A percentile compares a stretch with the other conserved stretches of the same genome.
Conservation (phyloP, 106 monocot genomes). For the Dendrobium nobile region DNA sequence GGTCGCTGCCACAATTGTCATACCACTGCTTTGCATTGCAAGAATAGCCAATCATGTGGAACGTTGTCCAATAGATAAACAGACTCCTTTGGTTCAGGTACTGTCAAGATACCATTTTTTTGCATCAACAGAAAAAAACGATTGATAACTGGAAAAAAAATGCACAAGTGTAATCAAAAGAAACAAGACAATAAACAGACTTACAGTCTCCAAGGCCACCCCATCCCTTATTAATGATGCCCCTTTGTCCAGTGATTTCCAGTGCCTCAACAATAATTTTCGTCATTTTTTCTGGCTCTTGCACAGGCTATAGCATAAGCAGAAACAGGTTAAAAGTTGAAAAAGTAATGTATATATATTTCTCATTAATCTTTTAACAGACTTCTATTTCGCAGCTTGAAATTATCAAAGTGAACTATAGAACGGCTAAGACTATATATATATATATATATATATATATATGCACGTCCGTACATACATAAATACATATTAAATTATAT, state of each 20-base stretch:
- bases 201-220: conserved; percentile 92
- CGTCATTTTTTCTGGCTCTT: conserved; percentile 59
- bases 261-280: conserved; percentile 56
- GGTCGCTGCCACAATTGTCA: conserved; percentile 2
- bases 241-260: conserved; percentile 57
- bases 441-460: no score
- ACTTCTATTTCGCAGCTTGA: no score
- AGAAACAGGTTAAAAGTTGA: not conserved
- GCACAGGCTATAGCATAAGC: conserved; percentile 40
- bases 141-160: not conserved
- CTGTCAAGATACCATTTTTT: conserved; percentile 32
- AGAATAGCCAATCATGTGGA: conserved; percentile 91
- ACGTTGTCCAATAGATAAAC: conserved; percentile 76
- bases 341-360: not conserved
- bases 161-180: not conserved
- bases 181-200: conserved; percentile 1
- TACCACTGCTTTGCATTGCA: conserved; percentile 96
- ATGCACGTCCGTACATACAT: no score
- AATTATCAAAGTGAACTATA: no score
- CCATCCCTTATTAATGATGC: conserved; percentile 85
- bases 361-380: not conserved
- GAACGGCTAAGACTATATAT: no score
- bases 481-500: no score
- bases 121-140: not conserved
- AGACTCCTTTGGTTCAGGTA: conserved; percentile 75